These are phyloP conservation scores for Trichoderma guizhouense DNA, from an alignment of 2,329 filamentous ascomycete species.

Conservation along the genomic window DNA sequence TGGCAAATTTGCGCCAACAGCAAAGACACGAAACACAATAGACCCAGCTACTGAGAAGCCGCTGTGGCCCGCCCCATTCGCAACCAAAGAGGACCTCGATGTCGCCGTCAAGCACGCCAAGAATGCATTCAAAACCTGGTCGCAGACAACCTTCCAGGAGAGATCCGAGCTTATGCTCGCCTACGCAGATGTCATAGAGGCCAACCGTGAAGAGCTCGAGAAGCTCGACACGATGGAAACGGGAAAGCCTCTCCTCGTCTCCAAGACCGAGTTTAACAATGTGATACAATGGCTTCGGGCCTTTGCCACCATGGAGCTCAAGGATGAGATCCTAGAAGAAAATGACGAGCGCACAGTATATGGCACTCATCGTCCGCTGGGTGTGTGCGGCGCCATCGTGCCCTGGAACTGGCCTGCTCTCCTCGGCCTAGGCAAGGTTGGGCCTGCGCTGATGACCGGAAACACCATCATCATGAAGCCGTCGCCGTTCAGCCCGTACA, in stretches of 20 bases:
- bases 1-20: conserved; percentile 23
- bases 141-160: conserved; percentile 26
- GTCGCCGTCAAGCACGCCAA: conserved; percentile 28
- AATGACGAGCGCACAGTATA: conserved; percentile 23
- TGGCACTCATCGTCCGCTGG: conserved; percentile 31
- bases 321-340: conserved; percentile 38
- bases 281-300: conserved; percentile 27
- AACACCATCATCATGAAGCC: conserved; percentile 56
- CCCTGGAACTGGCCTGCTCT: conserved; percentile 49
- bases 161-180: conserved; percentile 24
- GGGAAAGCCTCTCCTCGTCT: conserved; percentile 24
- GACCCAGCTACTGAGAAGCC: conserved; percentile 33
- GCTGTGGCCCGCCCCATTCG: conserved; percentile 31
- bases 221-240: conserved; percentile 25
- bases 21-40: conserved; percentile 23
- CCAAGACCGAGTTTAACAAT: conserved; percentile 24
- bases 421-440: conserved; percentile 51
- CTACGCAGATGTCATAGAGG: conserved; percentile 30
- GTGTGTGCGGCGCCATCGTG: conserved; percentile 45
- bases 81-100: conserved; percentile 30
- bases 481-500: conserved; percentile 57
- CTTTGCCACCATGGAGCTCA: conserved; percentile 31
- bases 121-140: conserved; percentile 31
- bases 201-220: conserved; percentile 23
- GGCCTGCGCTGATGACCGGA: conserved; percentile 54